Evolutionary conservation across 805 yeast species (phyloP).

Genomic region (Saturnispora sekii): DNA sequence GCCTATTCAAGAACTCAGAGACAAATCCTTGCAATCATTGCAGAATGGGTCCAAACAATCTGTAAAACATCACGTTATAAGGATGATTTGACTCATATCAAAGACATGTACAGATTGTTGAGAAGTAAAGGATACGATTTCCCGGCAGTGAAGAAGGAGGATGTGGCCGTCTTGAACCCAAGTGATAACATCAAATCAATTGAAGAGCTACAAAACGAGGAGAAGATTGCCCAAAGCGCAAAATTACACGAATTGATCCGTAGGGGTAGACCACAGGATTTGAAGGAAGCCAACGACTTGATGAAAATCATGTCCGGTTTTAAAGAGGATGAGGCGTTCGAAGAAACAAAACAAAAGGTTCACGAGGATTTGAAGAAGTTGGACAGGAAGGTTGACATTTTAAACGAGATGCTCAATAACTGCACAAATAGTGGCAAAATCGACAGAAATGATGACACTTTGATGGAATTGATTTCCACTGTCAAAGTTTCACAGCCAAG

Average conservation of each 20-base stretch:
- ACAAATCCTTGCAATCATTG: slow-evolving; percentile 78
- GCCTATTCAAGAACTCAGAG: slow-evolving; percentile 77
- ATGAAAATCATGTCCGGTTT: slow-evolving; percentile 99
- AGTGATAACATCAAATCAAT: slow-evolving; percentile 78
- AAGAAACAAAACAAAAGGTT: slow-evolving; percentile 68
- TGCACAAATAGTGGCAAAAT: slow-evolving; percentile 32
- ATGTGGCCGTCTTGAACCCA: slow-evolving; percentile 88
- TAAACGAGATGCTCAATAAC: slow-evolving; percentile 73
- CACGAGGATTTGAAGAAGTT: slow-evolving; percentile 77
- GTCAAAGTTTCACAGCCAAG: slow-evolving; percentile 82
- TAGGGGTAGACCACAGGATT: slow-evolving; percentile 90
- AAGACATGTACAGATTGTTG: slow-evolving; percentile 91
- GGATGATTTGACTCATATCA: slow-evolving; percentile 83
- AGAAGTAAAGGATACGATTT: slow-evolving; percentile 85
- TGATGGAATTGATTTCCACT: slow-evolving; percentile 66
- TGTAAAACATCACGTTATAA: slow-evolving; percentile 84
- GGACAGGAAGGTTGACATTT: slow-evolving; percentile 74
- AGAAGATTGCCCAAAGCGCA: slow-evolving; percentile 85
- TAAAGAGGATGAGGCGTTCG: slow-evolving; percentile 64
- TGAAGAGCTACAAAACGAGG: slow-evolving; percentile 87
- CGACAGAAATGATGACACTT: slow-evolving; percentile 55
- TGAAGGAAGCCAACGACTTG: slow-evolving; percentile 90
- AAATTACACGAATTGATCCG: slow-evolving; percentile 92
- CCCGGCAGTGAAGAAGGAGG: slow-evolving; percentile 86
- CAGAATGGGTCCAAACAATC: slow-evolving; percentile 95